Evolutionary conservation across 2,329 filamentous ascomycete genomes (phyloP), one percentile per base, ranked within the genome.

Genomic region (Fusarium robinianum): DNA sequence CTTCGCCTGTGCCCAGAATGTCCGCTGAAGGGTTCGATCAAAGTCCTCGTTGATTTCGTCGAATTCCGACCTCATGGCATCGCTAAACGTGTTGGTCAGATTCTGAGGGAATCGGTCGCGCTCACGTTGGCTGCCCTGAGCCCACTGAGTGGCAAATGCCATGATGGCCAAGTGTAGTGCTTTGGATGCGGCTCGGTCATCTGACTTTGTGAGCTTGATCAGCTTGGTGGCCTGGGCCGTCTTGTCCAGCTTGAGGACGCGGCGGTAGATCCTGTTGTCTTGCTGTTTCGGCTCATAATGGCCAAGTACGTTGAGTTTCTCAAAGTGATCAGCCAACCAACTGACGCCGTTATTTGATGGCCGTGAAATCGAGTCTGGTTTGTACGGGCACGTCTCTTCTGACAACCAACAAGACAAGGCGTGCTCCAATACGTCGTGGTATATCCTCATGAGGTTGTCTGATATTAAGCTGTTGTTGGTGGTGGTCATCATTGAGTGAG

Each of bases 341-440:
- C 59, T 62, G 4, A 62, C 59, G 10, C 58, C 58, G 29, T 62
- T 62, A 9, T 57, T 54, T n/a, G 49, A 51, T n/a, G 52, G 41
- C 5, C 43, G 41, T 17, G 42, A 42, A 16, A 59, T 47, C 3
- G 53, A 48, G 19, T 48, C 49, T 3, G 60, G 60, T 9, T 61
- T 55, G 52, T 79, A 79, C 1, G 77, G 77, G 40, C 77, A 80
- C 3, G 74, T 79, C 32, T 70, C 67, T 47, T 79, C 76, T 0
- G 75, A 77, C 12, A 79, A 53, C 77, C 77, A 80, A 55, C 77
- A 79, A 2, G 75, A 73, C 6, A 79, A 60, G 9, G 72, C 75
- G 52, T 77, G 73, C 50, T 79, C 76, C 50, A 79, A 67, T 19
- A 75, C 77, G 49, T 79, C 75, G 51, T 79, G 76, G 55, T 79